Evolutionary conservation across 2,329 filamentous ascomycete genomes (phyloP).

Genomic region (Clonostachys rhizophaga): DNA sequence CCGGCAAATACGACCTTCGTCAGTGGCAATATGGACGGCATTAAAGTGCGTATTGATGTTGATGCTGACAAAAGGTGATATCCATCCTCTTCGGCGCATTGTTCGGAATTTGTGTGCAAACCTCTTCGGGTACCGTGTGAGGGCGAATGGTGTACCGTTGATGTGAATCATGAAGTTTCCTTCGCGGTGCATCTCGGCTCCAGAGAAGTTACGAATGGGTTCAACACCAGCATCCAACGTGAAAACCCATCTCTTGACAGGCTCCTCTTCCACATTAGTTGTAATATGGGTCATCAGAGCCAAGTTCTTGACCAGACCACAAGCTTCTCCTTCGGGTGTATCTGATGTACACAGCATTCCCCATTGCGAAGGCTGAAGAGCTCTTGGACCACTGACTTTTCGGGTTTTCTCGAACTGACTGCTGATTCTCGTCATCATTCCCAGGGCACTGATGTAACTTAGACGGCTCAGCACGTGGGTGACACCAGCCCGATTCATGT

Average conservation of each 20-base stretch:
- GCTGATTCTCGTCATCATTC: slow-evolving; percentile 99
- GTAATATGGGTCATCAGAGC: slow-evolving; percentile 99
- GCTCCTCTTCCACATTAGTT: slow-evolving; percentile 89
- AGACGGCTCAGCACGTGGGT: slow-evolving; percentile 93
- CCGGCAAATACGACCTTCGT: slow-evolving; percentile 93
- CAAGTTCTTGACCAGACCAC: slow-evolving; percentile 95
- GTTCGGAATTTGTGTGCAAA: slow-evolving; percentile 84
- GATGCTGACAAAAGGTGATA: slow-evolving; percentile 95
- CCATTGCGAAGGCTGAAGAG: slow-evolving; percentile 94
- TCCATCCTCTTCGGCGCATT: slow-evolving; percentile 81
- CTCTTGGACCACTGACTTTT: slow-evolving; percentile 93
- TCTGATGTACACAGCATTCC: slow-evolving; percentile 97
- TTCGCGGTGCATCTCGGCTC: slow-evolving; percentile 79
- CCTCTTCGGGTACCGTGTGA: slow-evolving; percentile 79
- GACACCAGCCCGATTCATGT: slow-evolving; percentile 96
- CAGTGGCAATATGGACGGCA: slow-evolving; percentile 91
- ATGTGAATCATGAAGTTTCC: slow-evolving; percentile 89
- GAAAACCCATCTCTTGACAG: slow-evolving; percentile 82
- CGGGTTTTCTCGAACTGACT: slow-evolving; percentile 98
- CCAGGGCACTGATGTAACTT: slow-evolving; percentile 93
- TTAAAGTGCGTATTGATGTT: slow-evolving; percentile 92
- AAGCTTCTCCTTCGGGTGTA: slow-evolving; percentile 97
- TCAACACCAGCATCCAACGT: slow-evolving; percentile 81
- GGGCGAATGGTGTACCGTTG: slow-evolving; percentile 88
- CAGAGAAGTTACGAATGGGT: slow-evolving; percentile 64